Base-by-base conservation (phyloP, 2,329 filamentous ascomycete species). In the Alternaria viburni region DNA sequence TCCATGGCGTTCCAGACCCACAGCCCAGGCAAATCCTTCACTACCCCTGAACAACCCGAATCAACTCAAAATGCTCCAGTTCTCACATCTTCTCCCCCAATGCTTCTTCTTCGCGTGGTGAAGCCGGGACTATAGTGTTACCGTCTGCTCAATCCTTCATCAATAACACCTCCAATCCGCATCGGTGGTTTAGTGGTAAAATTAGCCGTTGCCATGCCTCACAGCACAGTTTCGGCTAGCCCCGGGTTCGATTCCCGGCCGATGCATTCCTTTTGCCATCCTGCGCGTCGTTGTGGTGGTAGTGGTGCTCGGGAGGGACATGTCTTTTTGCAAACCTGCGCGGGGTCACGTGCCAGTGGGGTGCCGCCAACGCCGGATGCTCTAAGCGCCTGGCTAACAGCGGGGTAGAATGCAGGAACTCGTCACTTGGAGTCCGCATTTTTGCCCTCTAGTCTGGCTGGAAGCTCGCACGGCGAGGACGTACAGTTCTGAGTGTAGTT, bases 161-260 rank as follows among this genome's bases (percentile, higher is more conserved):
- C 56, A 54, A 21, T 28, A 26, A 58, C 5, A 46, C 30, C 49
- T 50, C 25, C 47, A 50, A 44, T 23, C 23, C 28, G 57, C 57
- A 57, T 61, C 46, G 59, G 52, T 57, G 54, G 69, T 71, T 71
- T 71, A 71, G 69, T 71, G 69, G 69, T 71, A 71, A 71, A 71
- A 71, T 71, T 71, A 71, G 69, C 69, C 69, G 69, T 71, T 71
- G 69, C 69, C 69, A 71, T 55, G 47, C 21, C 54, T 36, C 17
- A 49, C 30, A 49, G 30, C 21, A 58, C 55, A 57, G 55, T 54
- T 62, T 71, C 69, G 69, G 69, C 69, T 71, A 71, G 69, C 69
- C 69, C 69, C 69, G 69, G 67, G 68, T 71, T 71, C 69, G 69
- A 71, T 71, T 71, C 67, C 67, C 67, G 67, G 69, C 67, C 65